Evolutionary conservation across 257 asterid species (phyloP), one percentile per base, ranked within the genome.

Genomic region (Nicotiana noctiflora): DNA sequence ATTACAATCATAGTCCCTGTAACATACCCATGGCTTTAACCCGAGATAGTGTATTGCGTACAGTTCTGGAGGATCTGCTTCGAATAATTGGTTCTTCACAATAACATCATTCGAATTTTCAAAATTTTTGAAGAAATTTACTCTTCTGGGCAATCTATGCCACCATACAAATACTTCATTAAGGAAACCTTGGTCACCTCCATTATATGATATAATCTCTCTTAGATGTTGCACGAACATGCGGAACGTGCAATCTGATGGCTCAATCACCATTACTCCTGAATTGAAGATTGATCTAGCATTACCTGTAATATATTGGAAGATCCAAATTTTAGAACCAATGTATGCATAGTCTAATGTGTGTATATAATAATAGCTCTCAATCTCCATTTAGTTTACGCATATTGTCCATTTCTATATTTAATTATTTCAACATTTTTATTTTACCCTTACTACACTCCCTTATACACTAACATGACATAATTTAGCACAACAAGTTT

Each of bases 121-220:
- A 72, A 94, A 94, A 37, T 93, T 93, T 90, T 94, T 94, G 76
- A 94, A 79, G 75, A 88, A 94, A 5, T 94, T 94, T 0, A 91
- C 88, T 34, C 98, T 66, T 62, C 97, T 81, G 2, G 98, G 97
- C 74, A 94, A 62, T n/a, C 98, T 81, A 79, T 94, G 98, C 98
- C 98, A 92, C 94, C 94, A 92, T 6, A 93, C 96, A 78, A 92
- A 94, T 0, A 94, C 76, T 84, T 94, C 96, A 67, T 94, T 94
- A 5, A 94, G 81, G 27, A 90, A 94, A 0, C 98, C 98, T 79
- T 94, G 98, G 14, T 94, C 98, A 18, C 98, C 98, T 51, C 98
- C 98, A 72, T 94, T 94, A 88, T 94, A 94, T 1, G 98, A 94
- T 15, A 90, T 86, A 4, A 94, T 85, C n/a, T 91, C 89, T 23